Base-by-base conservation (phyloP, 371 early-diverging fungal genomes). In the Mucor circinelloides region DNA sequence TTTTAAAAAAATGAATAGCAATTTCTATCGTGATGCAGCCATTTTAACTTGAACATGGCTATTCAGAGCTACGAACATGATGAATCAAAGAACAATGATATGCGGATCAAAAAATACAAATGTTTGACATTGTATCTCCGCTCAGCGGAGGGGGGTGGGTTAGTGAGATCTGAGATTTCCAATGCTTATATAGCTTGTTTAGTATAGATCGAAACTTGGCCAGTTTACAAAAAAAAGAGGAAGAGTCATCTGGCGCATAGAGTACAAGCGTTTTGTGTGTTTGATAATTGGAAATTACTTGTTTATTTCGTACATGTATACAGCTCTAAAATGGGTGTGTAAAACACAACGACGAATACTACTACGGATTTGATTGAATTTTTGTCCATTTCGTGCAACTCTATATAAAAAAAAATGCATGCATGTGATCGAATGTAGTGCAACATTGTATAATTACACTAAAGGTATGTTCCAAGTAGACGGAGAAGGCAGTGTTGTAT, bases 401-500 rank as follows among this genome's bases (percentile, higher is more conserved):
- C 21, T 40, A 40, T n/a, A n/a, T n/a, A n/a, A n/a, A n/a, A n/a
- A 17, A 12, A 40, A 15, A 27, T n/a, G 56, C 9, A 56, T 56
- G 32, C 56, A 58, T 58, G 58, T 38, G 58, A 58, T 58, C 58
- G 38, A 36, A 19, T 58, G 19, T 58, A 23, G 13, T 58, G 32
- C 27, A 25, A 60, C 15, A 31, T 42, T 56, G 23, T 64, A 52
- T 54, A 56, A 31, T 8, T 27, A 42, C n/a, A 34, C 15, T 8
- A 32, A 56, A 28, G 69, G 65, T 56, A 64, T 34, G 55, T 36
- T 60, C 69, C 69, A 69, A 46, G 69, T 64, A 15, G 60, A 64
- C 15, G 69, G 7, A 9, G 69, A 65, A n/a, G 69, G 69, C 36
- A 67, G 12, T 8, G 40, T 54, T 6, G 42, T 31, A 9, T 28